Base-by-base conservation (phyloP, 148 eudicot genomes). In the Rhododendron mucronatum region DNA sequence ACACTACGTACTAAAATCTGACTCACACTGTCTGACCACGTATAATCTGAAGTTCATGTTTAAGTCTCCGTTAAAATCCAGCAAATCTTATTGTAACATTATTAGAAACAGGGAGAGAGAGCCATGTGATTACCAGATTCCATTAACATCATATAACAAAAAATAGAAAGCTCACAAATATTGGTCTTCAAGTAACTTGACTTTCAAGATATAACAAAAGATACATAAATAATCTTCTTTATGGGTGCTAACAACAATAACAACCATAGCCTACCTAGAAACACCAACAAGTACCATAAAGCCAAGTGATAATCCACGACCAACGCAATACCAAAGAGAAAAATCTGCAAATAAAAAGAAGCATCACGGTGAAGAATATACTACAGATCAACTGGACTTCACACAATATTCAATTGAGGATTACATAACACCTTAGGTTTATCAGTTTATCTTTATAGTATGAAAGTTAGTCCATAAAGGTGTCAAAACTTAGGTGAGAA, bases 261-360 rank as follows among this genome's bases (percentile, higher is more conserved):
- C 35, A 16, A 45, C 69, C 33, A 33, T 78, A 63, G 85, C 93
- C 73, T 93, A 97, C 99, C 98, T 83, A 93, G 85, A 90, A 93
- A 97, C 13, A 88, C 90, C 89, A 92, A 67, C 85, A 91, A 89
- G 89, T 94, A 95, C 98, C 98, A 97, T 78, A 97, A 86, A 83
- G 98, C 98, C 92, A 97, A 86, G 89, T 92, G 98, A 91, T 93
- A 94, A 91, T 95, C 99, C 94, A 93, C 28, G 83, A 89, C 87
- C 82, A 93, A 92, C 82, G 99, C 91, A 82, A 97, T 80, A 82
- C 92, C 95, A 74, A 93, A 91, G 85, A 97, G 93, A 87, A 95
- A 97, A 87, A 92, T 91, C 99, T 97, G 96, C 45, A 88, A 78
- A 88, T 87, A 45, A 89, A 26, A 76, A 48, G 11, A 47, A 81